These are phyloP conservation scores for Leishmania major DNA, from an alignment of 208 protist species.

Conservation along the genomic window DNA sequence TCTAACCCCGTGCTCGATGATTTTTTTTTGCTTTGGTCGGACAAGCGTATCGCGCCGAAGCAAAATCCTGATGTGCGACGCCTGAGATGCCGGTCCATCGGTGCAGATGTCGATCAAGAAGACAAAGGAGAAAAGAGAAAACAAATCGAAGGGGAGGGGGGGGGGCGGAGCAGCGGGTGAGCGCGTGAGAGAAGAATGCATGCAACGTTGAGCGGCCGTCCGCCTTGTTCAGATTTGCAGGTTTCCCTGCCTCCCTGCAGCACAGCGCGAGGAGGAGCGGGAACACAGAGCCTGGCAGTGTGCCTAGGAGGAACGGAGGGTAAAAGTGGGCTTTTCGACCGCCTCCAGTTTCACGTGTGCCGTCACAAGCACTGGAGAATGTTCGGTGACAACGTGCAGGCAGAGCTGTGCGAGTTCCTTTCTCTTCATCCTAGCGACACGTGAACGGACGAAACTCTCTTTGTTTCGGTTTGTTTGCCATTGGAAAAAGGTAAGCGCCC, in stretches of 20 bases:
- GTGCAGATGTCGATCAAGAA: constrained; percentile 6
- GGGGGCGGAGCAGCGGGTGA: background rate
- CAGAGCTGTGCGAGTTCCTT: background rate
- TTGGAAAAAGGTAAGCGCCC: background rate
- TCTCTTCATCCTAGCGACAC: background rate
- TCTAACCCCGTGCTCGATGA: background rate
- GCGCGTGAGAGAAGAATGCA: background rate
- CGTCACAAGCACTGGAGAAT: background rate
- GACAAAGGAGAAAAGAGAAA: constrained; percentile 3
- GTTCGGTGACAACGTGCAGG: background rate
- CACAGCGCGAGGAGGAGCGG: background rate
- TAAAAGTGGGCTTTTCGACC: background rate
- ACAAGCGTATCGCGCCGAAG: background rate
- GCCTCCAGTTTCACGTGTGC: background rate
- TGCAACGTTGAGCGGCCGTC: background rate
- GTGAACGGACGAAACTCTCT: background rate
- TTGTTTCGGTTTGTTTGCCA: background rate
- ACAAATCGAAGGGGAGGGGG: background rate
- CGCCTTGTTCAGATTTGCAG: background rate
- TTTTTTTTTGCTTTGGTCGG: background rate
- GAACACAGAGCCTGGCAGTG: background rate
- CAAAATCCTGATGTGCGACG: background rate
- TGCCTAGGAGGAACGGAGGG: background rate
- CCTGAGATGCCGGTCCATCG: background rate
- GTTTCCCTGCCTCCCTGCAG: background rate